Base-by-base conservation (phyloP, 345 rosid genomes). In the Microthlaspi erraticum region DNA sequence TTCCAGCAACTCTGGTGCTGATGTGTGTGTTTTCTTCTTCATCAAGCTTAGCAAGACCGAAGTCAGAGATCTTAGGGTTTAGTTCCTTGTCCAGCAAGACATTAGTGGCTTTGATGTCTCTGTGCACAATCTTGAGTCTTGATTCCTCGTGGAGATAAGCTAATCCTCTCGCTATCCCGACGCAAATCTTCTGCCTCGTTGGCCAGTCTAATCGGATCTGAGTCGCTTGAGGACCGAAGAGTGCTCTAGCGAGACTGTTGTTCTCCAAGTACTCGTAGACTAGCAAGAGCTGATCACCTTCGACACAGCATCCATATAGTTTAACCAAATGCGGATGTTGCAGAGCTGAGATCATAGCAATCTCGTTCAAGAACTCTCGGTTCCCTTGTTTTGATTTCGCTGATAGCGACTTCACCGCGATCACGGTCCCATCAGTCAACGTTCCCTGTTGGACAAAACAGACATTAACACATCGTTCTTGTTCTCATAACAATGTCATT, bases 281-380 rank as follows among this genome's bases (percentile, higher is more conserved):
- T 45, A 86, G 46, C 79, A 86, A 65, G 43, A 86, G 68, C 53
- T 86, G 87, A 44, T 86, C 78, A 17, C 80, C 82, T 80, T 84
- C 87, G 10, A 84, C 76, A 7, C 86, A 84, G 50, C 81, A 86
- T 65, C 87, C 87, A 60, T 81, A 79, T 44, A 86, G 60, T 67
- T 81, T 83, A 43, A 84, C 85, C 46, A 86, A 83, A 78, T 84
- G 85, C 2, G 85, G 83, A 67, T 86, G 88, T 46, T 83, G 81
- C 19, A 86, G 73, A 73, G 85, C 85, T 1, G 91, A 84, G 43
- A 86, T 81, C 85, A 83, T 83, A 64, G 73, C 87, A 14, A 84
- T 86, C 80, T 86, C 87, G 29, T 81, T 86, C 18, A 84, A 66
- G 23, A 84, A 86, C 58, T 86, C 85, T 17, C 86, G 74, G 31